Evolutionary conservation across 768 basidiomycete species (phyloP).

Genomic region (Tylopilus vinaceipallidus): DNA sequence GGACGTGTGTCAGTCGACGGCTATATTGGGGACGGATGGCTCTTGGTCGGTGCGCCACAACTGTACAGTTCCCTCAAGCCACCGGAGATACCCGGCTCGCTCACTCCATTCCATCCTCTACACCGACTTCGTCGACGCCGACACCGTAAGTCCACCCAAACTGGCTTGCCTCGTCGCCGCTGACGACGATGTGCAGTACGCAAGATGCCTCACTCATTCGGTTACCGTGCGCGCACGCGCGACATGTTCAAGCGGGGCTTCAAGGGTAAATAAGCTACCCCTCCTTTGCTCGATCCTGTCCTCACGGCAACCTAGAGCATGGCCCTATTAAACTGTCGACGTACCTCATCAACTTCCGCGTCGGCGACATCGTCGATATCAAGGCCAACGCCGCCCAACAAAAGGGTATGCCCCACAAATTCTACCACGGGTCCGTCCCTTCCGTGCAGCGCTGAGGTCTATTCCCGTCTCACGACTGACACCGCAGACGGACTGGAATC

Average conservation of each 20-base stretch:
- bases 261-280: constrained; percentile 85
- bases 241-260: constrained; percentile 99
- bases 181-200: constrained; percentile 38
- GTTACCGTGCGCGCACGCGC: constrained; percentile 99
- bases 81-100: constrained; percentile 56
- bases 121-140: constrained; percentile 50
- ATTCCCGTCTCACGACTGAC: background rate
- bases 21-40: constrained; percentile 36
- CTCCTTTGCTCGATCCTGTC: constrained; percentile 7
- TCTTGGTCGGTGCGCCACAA: constrained; percentile 40
- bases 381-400: constrained; percentile 99
- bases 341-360: constrained; percentile 87
- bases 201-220: constrained; percentile 99
- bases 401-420: constrained; percentile 99
- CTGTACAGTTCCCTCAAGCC: constrained; percentile 68
- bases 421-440: constrained; percentile 84
- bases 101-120: constrained; percentile 35
- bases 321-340: constrained; percentile 90
- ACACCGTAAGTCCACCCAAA: constrained; percentile 39
- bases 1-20: constrained; percentile 26
- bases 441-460: background rate
- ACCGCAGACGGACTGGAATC: constrained; percentile 87
- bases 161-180: constrained; percentile 14
- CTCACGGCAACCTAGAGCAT: constrained; percentile 55
- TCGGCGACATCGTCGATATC: constrained; percentile 99